These are phyloP conservation scores for Podospora tetraspora DNA, from an alignment of 495 filamentous ascomycete species.

Conservation along the genomic window DNA sequence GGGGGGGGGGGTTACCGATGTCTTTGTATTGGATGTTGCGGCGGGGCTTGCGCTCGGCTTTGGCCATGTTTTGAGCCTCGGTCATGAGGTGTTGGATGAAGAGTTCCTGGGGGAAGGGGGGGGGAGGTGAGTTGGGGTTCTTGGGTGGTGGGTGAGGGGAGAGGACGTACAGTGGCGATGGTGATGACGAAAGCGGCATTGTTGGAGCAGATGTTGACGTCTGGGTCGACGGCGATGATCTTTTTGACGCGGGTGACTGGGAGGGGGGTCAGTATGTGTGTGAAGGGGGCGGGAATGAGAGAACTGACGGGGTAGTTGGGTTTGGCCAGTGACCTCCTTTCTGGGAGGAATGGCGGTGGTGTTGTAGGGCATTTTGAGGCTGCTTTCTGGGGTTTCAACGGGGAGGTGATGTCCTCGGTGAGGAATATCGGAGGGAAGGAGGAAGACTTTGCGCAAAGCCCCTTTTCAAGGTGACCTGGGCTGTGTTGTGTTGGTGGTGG, in stretches of 20 bases:
- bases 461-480: not conserved
- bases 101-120: slow-evolving; percentile 63
- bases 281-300: not conserved
- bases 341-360: slow-evolving; percentile 71
- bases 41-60: slow-evolving; percentile 82
- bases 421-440: not conserved
- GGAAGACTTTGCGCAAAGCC: not conserved
- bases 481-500: not conserved
- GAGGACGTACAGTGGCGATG: slow-evolving; percentile 65
- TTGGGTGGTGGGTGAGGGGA: not conserved
- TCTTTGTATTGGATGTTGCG: slow-evolving; percentile 96
- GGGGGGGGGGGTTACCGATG: slow-evolving; percentile 50
- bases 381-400: not conserved
- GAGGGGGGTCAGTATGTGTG: slow-evolving; percentile 9
- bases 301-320: slow-evolving; percentile 73
- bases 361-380: slow-evolving; percentile 74
- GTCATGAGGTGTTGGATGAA: slow-evolving; percentile 89
- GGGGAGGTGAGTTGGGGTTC: slow-evolving; percentile 6
- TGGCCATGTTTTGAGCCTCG: slow-evolving; percentile 82
- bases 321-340: slow-evolving; percentile 79
- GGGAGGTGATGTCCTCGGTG: not conserved
- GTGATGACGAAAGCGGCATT: slow-evolving; percentile 94
- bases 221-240: slow-evolving; percentile 82
- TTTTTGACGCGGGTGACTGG: slow-evolving; percentile 88
- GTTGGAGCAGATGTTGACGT: slow-evolving; percentile 77